Evolutionary conservation across 129 eudicot genomes (phyloP), one percentile per base, ranked within the genome.

Genomic region (Tanacetum coccineum): DNA sequence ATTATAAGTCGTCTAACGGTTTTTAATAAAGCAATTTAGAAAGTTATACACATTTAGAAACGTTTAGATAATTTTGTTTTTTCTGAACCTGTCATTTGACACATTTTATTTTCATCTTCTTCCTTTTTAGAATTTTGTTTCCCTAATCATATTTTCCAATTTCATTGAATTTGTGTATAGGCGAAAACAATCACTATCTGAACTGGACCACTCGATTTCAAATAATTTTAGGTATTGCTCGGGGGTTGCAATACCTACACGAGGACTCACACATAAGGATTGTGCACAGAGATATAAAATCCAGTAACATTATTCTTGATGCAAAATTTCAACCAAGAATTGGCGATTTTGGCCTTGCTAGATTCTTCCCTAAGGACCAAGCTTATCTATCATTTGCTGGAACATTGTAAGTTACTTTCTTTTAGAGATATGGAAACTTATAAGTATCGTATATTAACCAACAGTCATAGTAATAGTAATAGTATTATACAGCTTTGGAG

Each of bases 341-440:
- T 12, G 85, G 94, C 42, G 94, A 86, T 69, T 86, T 86, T 76
- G 94, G 94, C 52, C 77, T 86, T 14, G 94, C 94, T 11, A 78
- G 86, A 64, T 86, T 86, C 74, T 83, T 86, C 73, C 94, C 94
- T 17, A 87, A 86, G 61, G 94, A 86, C 59, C 79, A 86, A 72
- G 79, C 84, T 69, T 86, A 83, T 70, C 82, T 86, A 80, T 84
- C 80, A 45, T 86, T 86, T 73, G 94, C 94, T 1, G 94, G 94
- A 70, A 83, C 94, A 21, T 62, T 86, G 92, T 82, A 68, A 64
- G 91, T 65, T 28, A 62, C 52, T 25, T 47, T 11, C 2, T 52
- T 2, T 12, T 13, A 30, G 9, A 22, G 13, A 57, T 44, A 13
- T 15, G 49, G 13, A 32, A 51, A 32, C 12, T 28, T 72, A 61